A percentile compares a stretch with the other conserved stretches of the same genome.
Evolutionary conservation across 768 basidiomycete species (phyloP).

Genomic region (Suillus bovinus): DNA sequence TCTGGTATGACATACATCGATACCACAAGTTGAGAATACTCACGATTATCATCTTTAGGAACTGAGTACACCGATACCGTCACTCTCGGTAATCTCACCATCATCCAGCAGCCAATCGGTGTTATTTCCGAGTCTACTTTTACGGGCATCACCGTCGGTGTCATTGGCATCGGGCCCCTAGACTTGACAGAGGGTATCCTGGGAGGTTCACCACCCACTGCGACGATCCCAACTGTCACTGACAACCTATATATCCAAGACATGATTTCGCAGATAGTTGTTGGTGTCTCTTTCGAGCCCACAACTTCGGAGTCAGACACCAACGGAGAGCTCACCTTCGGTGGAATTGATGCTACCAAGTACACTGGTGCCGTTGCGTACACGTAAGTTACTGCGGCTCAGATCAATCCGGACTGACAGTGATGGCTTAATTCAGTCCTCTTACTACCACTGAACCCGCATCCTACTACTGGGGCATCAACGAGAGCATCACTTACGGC

Average conservation of each 20-base stretch:
- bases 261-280: conserved; percentile 38
- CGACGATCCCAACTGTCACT: conserved; percentile 44
- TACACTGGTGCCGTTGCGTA: not conserved
- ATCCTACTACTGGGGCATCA: not conserved
- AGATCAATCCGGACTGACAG: not conserved
- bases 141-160: not conserved
- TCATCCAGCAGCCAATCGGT: not conserved
- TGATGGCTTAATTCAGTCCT: not conserved
- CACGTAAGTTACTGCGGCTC: not conserved
- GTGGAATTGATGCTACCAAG: not conserved
- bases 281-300: conserved; percentile 56
- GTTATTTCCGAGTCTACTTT: not conserved
- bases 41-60: conserved; percentile 20
- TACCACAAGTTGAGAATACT: not conserved
- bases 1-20: conserved; percentile 38
- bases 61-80: conserved; percentile 25
- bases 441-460: not conserved
- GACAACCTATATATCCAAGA: conserved; percentile 50
- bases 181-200: not conserved
- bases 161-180: not conserved
- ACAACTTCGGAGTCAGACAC: conserved; percentile 21
- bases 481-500: not conserved
- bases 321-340: conserved; percentile 2
- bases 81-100: conserved; percentile 36
- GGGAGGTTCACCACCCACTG: too few species aligned